These are phyloP conservation scores for Colletotrichum cereale DNA, from an alignment of 2,329 filamentous ascomycete species.

Conservation along the genomic window DNA sequence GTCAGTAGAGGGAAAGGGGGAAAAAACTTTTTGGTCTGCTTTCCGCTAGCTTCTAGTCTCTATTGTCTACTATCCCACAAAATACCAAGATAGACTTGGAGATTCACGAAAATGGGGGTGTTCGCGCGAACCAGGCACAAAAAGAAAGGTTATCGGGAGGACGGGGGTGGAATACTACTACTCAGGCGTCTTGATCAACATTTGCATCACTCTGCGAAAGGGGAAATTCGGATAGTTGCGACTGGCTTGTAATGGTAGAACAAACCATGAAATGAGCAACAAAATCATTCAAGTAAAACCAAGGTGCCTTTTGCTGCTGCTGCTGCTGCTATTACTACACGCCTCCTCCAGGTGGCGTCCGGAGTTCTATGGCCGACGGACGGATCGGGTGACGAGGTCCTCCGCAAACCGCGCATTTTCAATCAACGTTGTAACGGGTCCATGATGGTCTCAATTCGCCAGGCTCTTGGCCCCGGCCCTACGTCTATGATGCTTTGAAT, in stretches of 20 bases:
- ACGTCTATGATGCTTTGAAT: constrained; percentile 34
- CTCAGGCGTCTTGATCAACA: constrained; percentile 44
- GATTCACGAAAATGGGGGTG: constrained; percentile 24
- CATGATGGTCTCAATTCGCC: constrained; percentile 30
- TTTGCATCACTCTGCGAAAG: constrained; percentile 44
- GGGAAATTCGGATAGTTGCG: constrained; percentile 42
- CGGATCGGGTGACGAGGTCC: neutral
- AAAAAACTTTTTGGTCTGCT: constrained; percentile 7
- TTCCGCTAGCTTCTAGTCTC: constrained; percentile 28
- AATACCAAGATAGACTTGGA: constrained; percentile 28
- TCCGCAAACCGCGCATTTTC: neutral
- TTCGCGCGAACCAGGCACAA: constrained; percentile 31
- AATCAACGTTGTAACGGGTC: neutral
- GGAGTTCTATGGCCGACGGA: neutral
- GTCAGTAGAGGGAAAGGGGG: neutral
- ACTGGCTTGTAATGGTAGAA: constrained; percentile 43
- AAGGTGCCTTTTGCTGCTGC: neutral
- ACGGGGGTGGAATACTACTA: constrained; percentile 42
- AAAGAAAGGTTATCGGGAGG: constrained; percentile 24
- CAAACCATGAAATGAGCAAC: constrained; percentile 43
- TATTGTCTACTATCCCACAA: constrained; percentile 22
- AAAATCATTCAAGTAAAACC: constrained; percentile 39
- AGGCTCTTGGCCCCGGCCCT: constrained; percentile 26
- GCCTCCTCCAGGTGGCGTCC: neutral
- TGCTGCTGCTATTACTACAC: neutral